These are phyloP conservation scores for Teunomyces pallodes DNA, from an alignment of 805 yeast genomes.

Conservation along the genomic window DNA sequence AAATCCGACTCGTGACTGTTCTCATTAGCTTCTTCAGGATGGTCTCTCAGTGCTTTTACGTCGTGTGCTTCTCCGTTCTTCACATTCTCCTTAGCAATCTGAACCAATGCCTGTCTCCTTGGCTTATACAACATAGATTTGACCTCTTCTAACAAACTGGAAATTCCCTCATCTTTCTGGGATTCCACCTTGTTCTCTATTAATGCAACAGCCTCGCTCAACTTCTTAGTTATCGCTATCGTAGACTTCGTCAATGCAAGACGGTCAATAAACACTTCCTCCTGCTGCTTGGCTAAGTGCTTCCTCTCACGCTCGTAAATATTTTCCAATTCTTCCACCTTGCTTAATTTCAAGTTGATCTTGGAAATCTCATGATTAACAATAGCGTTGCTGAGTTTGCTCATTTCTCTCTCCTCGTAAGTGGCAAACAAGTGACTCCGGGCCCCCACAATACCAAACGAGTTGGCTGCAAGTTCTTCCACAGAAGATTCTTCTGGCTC, in stretches of 20 bases:
- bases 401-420: constrained; percentile 77
- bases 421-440: constrained; percentile 77
- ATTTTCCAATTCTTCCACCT: constrained; percentile 60
- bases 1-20: constrained; percentile 13
- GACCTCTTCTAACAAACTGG: constrained; percentile 28
- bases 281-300: constrained; percentile 58
- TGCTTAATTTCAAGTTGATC: constrained; percentile 59
- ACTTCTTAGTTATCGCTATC: constrained; percentile 46
- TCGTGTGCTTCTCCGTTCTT: constrained; percentile 9
- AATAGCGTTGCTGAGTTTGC: constrained; percentile 53
- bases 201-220: constrained; percentile 32
- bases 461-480: constrained; percentile 63
- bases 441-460: constrained; percentile 75
- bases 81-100: constrained; percentile 9
- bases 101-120: constrained; percentile 21
- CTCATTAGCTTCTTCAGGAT: constrained; percentile 5
- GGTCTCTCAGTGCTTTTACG: constrained; percentile 1
- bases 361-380: constrained; percentile 62
- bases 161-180: constrained; percentile 9
- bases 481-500: constrained; percentile 22
- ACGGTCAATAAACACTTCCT: constrained; percentile 63
- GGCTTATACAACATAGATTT: constrained; percentile 35
- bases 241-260: constrained; percentile 64
- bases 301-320: constrained; percentile 65
- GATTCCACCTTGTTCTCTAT: constrained; percentile 10